Base-by-base conservation (phyloP, 768 basidiomycete genomes). In the Mrakia hoshinonis region DNA sequence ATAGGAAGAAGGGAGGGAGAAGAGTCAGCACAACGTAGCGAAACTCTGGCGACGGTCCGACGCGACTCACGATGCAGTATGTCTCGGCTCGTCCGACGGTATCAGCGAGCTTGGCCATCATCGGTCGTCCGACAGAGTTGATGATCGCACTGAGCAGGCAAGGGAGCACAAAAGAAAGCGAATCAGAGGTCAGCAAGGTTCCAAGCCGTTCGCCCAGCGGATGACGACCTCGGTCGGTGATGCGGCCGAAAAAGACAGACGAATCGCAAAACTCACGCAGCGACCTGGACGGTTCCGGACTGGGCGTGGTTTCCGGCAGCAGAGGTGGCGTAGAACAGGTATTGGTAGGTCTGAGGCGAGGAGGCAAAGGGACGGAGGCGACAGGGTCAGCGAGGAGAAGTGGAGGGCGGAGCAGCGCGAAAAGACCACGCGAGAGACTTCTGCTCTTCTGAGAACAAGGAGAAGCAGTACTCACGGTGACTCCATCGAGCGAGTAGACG, bases 101-200 rank as follows among this genome's bases (percentile, higher is more conserved):
- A 77, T 90, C 89, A 11, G 88, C 85, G 49, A 89, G 78, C 78
- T 89, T 89, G 0, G 89, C 88, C 73, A 89, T 85, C 47, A 88
- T 81, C 1, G 89, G 89, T 79, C 89, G 89, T 26, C 82, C 82
- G 31, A 84, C 81, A 48, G 82, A 84, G 24, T 13, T 60, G 36
- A 60, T 60, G 58, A 60, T 60, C 12, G 58, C 58, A 43, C 43
- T 43, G n/a, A 51, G 49, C 49, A 51, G 49, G 20, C 6, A 24
- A 20, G 20, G 49, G 6, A 20, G 70, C 22, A 26, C n/a, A n/a
- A 31, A 9, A 55, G 29, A 10, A 24, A 24, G 49, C 6, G 49
- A 51, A n/a, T 6, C 5, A 51, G 20, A 51, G 49, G 22, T 43
- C 43, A 43, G 49, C 49, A 24, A 51, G 5, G 22, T 18, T 5